Conservation (phyloP, 192 early-diverging fungal species). For the Spinellus fusiger region DNA sequence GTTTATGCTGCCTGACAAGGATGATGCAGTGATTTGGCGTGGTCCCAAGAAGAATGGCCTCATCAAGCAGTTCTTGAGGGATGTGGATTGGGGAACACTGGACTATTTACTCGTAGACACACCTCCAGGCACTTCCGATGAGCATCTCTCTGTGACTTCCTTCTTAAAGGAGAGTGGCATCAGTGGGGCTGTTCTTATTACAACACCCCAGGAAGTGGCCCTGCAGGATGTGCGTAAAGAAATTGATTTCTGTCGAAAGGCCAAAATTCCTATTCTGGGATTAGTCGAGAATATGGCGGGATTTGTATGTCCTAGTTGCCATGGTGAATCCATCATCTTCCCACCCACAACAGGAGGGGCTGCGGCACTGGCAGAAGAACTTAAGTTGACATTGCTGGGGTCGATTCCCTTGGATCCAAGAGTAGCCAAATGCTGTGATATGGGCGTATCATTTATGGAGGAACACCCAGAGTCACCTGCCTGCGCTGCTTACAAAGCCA, state of each 20-base stretch:
- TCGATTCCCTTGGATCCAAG: conserved; percentile 73
- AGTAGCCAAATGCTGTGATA: conserved; percentile 80
- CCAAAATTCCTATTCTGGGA: conserved; percentile 83
- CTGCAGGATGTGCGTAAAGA: conserved; percentile 95
- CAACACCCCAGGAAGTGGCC: conserved; percentile 90
- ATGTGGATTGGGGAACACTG: conserved; percentile 89
- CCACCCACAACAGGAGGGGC: conserved; percentile 75
- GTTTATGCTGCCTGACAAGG: conserved; percentile 82
- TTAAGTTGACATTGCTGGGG: conserved; percentile 58
- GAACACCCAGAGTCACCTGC: conserved; percentile 86
- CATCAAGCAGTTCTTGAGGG: conserved; percentile 95
- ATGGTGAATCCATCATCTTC: conserved; percentile 68
- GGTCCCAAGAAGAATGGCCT: conserved; percentile 91
- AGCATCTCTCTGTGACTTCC: conserved; percentile 86
- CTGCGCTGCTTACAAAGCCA: conserved; percentile 52
- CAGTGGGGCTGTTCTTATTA: conserved; percentile 86
- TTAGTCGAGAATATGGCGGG: conserved; percentile 98
- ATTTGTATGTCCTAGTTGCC: conserved; percentile 90
- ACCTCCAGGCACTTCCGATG: conserved; percentile 95
- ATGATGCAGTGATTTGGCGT: conserved; percentile 93
- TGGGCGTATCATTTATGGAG: conserved; percentile 86
- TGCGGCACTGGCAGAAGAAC: conserved; percentile 55
- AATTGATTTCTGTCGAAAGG: conserved; percentile 92
- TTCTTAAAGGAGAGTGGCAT: conserved; percentile 70
- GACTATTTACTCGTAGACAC: conserved; percentile 95